A percentile compares a stretch with the other conserved stretches of the same genome.
These are phyloP conservation scores for Phialemoniopsis sp. DNA, from an alignment of 2,329 filamentous ascomycete genomes.

Conservation along the genomic window DNA sequence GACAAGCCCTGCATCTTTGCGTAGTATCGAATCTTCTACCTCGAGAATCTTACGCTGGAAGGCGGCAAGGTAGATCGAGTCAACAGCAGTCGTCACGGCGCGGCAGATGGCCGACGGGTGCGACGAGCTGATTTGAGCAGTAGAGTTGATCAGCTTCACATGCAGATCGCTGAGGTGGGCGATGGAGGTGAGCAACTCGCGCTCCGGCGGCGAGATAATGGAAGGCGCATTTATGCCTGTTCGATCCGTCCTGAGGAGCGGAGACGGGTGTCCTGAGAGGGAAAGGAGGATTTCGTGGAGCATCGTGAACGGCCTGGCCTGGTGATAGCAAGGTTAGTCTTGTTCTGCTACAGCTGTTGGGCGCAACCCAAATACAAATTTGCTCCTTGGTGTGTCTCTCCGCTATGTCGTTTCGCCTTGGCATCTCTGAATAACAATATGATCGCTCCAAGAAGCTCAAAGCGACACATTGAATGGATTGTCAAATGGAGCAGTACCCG, in stretches of 20 bases:
- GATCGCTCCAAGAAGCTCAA: constrained; percentile 12
- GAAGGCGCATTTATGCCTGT: constrained; percentile 34
- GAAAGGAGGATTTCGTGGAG: constrained; percentile 98
- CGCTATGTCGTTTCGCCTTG: neutral
- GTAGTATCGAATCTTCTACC: constrained; percentile 75
- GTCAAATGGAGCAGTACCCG: no score
- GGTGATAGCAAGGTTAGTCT: no score
- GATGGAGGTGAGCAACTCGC: constrained; percentile 73
- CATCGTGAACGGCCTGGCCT: constrained; percentile 49
- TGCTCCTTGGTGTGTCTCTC: neutral
- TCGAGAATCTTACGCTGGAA: constrained; percentile 84
- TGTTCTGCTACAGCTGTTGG: no score
- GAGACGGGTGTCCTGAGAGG: constrained; percentile 88
- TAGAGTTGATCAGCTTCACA: constrained; percentile 63
- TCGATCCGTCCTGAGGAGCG: constrained; percentile 64
- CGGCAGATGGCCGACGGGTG: constrained; percentile 83
- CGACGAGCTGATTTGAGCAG: constrained; percentile 60
- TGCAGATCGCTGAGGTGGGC: constrained; percentile 77
- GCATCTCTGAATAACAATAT: constrained; percentile 11
- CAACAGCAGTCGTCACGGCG: constrained; percentile 76
- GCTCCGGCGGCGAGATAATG: constrained; percentile 71
- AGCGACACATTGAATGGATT: constrained; percentile 8
- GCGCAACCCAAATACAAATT: neutral
- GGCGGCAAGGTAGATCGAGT: constrained; percentile 66
- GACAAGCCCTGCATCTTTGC: constrained; percentile 72